These are phyloP conservation scores for Retiboletus flavoniger DNA, from an alignment of 1,284 basidiomycete species.

Conservation along the genomic window DNA sequence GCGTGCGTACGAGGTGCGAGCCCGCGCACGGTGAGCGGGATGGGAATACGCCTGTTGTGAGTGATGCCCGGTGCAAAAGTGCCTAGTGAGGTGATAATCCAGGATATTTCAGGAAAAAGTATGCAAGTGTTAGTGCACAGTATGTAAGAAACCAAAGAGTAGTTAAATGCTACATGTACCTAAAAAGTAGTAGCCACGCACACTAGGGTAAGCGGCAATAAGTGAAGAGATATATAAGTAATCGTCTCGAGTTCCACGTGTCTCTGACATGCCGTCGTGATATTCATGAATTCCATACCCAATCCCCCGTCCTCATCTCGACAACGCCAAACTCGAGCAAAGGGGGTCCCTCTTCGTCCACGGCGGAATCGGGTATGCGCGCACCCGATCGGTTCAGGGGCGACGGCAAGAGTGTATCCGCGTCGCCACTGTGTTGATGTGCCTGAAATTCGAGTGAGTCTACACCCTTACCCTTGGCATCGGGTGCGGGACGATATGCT, in stretches of 20 bases:
- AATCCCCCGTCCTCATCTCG: constrained; percentile 12
- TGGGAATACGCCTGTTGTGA: no score
- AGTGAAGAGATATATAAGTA: constrained; percentile 6
- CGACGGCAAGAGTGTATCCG: constrained; percentile 2
- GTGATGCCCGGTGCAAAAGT: no score
- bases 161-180: not conserved
- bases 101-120: no score
- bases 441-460: constrained; percentile 13
- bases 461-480: constrained; percentile 22
- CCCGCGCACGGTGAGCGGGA: no score
- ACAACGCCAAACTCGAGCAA: constrained; percentile 25
- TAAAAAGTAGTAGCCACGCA: not conserved
- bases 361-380: not conserved
- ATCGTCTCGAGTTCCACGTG: not conserved
- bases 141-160: no score
- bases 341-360: constrained; percentile 7
- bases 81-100: no score
- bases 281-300: not conserved
- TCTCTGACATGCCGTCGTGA: not conserved
- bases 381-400: not conserved
- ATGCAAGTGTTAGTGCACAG: no score
- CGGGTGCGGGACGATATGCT: not conserved
- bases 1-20: not conserved
- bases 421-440: not conserved
- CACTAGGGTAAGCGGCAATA: constrained; percentile 8